Conservation (phyloP, 2,329 filamentous ascomycete species). For the Alternaria sp. region DNA sequence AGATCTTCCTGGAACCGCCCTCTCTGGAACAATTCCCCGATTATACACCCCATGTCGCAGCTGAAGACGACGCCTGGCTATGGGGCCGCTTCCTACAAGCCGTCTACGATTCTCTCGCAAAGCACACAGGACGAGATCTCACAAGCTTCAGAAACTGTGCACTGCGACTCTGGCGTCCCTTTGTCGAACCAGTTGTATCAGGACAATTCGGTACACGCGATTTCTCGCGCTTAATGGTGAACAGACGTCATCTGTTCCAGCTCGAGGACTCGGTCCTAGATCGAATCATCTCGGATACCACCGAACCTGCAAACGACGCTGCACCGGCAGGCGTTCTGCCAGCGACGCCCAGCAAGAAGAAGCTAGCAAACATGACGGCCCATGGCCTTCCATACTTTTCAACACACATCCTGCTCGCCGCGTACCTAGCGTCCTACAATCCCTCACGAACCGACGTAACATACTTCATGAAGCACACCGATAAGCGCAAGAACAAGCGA, state of each 20-base stretch:
- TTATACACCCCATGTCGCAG: constrained; percentile 57
- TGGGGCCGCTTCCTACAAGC: constrained; percentile 84
- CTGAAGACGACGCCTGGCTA: constrained; percentile 70
- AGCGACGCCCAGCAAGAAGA: constrained; percentile 26
- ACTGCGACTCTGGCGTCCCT: constrained; percentile 81
- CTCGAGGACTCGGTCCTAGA: constrained; percentile 75
- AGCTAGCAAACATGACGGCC: constrained; percentile 35
- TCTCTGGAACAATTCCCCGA: constrained; percentile 54
- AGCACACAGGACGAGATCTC: constrained; percentile 81
- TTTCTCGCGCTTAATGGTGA: constrained; percentile 82
- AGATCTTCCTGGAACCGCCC: constrained; percentile 55
- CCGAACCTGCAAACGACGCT: constrained; percentile 3
- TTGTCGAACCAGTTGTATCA: constrained; percentile 77
- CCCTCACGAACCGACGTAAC: constrained; percentile 74
- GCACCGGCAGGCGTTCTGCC: background rate
- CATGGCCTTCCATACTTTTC: constrained; percentile 73
- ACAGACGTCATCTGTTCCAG: constrained; percentile 73
- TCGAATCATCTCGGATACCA: constrained; percentile 56
- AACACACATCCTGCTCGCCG: constrained; percentile 75
- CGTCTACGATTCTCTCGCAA: constrained; percentile 86
- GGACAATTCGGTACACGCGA: constrained; percentile 79
- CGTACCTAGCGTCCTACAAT: constrained; percentile 85
- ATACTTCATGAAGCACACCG: constrained; percentile 77
- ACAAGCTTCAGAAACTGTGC: constrained; percentile 75
- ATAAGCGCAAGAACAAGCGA: constrained; percentile 58